Evolutionary conservation across 495 filamentous ascomycete genomes (phyloP).

Genomic region (Tuber melanosporum): DNA sequence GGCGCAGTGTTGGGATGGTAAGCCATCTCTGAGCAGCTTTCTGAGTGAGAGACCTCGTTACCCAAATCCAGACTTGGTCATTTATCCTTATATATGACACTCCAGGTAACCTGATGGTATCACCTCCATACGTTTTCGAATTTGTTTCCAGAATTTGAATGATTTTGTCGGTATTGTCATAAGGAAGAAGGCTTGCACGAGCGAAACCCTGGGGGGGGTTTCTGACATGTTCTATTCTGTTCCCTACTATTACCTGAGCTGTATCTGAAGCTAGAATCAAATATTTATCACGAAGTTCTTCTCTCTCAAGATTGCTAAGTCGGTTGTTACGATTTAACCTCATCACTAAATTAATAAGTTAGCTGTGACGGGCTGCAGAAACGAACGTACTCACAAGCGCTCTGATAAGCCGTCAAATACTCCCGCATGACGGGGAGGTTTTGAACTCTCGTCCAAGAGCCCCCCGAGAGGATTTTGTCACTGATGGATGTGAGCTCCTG

Average conservation of each 20-base stretch:
- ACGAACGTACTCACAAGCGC: neutral
- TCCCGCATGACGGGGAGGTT: neutral
- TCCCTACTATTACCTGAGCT: neutral
- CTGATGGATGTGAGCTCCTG: neutral
- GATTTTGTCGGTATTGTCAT: neutral
- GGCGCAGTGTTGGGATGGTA: neutral
- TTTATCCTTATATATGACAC: slow-evolving; percentile 1
- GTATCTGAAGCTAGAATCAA: neutral
- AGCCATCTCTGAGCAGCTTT: neutral
- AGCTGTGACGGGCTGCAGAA: neutral
- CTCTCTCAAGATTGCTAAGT: neutral
- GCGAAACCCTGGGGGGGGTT: neutral
- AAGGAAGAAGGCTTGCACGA: neutral
- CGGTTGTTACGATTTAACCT: neutral
- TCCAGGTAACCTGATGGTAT: neutral
- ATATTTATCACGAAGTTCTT: slow-evolving; percentile 1
- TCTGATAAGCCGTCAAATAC: neutral
- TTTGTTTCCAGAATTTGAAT: neutral
- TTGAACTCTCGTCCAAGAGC: neutral
- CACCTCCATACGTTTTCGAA: neutral
- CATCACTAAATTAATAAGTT: neutral
- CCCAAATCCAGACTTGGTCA: neutral
- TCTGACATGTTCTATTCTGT: neutral
- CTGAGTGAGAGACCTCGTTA: neutral
- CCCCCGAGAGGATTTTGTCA: neutral